Evolutionary conservation across 805 yeast species (phyloP), one percentile per base, ranked within the genome.

Genomic region (Tetrapisispora nanseiensis): DNA sequence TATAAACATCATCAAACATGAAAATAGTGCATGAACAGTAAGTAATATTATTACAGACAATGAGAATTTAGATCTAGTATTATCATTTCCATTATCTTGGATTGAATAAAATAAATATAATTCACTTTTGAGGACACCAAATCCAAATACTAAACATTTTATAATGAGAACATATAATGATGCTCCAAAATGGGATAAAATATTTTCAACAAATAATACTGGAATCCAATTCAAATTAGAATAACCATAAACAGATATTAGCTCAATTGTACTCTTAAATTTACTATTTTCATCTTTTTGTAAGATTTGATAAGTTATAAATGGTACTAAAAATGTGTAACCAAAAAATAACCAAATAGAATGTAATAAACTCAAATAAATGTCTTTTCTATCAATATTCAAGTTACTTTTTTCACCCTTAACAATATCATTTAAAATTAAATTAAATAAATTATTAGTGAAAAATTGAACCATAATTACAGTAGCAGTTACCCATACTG

Each of bases 401-500:
- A 66, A 66, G 20, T 62, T 59, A 37, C 59, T 54, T 13, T 44
- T 49, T 4, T 27, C 34, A 22, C 62, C 63, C 12, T 66, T 52
- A 55, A 75, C 71, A 22, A 74, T 51, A 67, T 75, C 70, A 21
- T 75, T 70, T n/a, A 77, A 66, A n/a, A 86, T 52, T 19, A 82
- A 55, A 37, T 80, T 78, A 2, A 84, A 74, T 18, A 84, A 72
- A 0, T 95, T 81, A 28, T 82, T 75, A 35, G 87, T 73, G 44
- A 86, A 78, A 63, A 87, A 87, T 58, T 85, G 69, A 26, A 80
- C 66, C 49, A 84, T 76, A 1, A 85, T 76, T 39, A 86, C 75
- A 0, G 95, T 82, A 0, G 87, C 86, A 11, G 90, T 83, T 34
- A 89, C 78, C 97, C 97, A 89, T 16, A 86, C 67, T 7, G 94